Percentiles rank a stretch among this genome's conserved stretches.
Conservation (phyloP, 2,329 filamentous ascomycete species). For the Nigrospora sphaerica region DNA sequence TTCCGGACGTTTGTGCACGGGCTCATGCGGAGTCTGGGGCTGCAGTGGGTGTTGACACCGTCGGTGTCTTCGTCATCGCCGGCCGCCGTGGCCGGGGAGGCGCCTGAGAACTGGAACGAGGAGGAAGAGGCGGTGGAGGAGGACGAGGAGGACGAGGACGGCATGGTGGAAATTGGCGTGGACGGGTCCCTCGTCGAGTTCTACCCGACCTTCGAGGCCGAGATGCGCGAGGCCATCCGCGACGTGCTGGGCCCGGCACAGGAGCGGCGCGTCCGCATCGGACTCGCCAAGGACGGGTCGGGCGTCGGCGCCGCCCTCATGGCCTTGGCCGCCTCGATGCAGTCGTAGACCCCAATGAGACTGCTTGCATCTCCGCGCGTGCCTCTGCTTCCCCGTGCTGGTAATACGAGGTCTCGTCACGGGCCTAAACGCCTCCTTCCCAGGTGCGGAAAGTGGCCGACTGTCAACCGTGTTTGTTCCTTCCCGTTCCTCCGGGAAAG, state of each 20-base stretch:
- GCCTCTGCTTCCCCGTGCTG: too few relatives aligned
- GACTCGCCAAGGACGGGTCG: conserved; percentile 66
- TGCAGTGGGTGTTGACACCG: not conserved
- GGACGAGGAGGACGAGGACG: conserved; percentile 4
- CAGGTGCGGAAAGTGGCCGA: too few relatives aligned
- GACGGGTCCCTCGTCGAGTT: conserved; percentile 68
- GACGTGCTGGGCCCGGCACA: conserved; percentile 55
- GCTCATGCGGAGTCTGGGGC: not conserved
- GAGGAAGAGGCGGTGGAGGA: not conserved
- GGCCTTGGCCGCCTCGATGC: conserved; percentile 26
- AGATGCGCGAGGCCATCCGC: conserved; percentile 56
- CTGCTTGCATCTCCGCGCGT: too few relatives aligned
- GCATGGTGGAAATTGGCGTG: conserved; percentile 59
- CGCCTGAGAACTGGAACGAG: not conserved
- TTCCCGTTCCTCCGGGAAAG: too few relatives aligned
- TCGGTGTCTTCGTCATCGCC: not conserved
- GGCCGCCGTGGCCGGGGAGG: too few relatives aligned
- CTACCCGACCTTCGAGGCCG: conserved; percentile 61
- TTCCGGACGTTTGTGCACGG: not conserved
- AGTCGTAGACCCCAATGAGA: too few relatives aligned
- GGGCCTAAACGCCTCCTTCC: too few relatives aligned
- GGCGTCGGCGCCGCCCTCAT: conserved; percentile 68
- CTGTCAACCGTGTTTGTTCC: too few relatives aligned
- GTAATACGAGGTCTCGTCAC: too few relatives aligned
- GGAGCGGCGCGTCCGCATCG: conserved; percentile 61